Evolutionary conservation across 257 asterid genomes (phyloP), one percentile per base, ranked within the genome.

Genomic region (Nyctanthes arbortristis): DNA sequence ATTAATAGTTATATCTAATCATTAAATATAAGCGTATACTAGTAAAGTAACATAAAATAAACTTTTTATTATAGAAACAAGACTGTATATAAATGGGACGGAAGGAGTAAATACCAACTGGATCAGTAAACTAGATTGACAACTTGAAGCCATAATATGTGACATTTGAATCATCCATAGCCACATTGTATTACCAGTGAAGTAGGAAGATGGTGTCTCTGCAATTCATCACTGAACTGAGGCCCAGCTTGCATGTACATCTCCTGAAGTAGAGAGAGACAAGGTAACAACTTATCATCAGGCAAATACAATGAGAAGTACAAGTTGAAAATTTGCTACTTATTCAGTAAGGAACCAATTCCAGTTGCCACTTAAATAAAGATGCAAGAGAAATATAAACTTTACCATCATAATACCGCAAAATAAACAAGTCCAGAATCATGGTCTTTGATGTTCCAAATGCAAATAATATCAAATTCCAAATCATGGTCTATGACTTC

Each of bases 221-320:
- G 90, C 81, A 94, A 89, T 77, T 94, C 99, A 75, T 94, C 97
- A 54, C 84, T 89, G 65, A 94, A 91, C 74, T 94, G 97, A 72
- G 97, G 81, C 75, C 97, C 99, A 71, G 85, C 90, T 71, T 88
- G 97, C 57, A 88, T 75, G 77, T 84, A 91, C 99, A 94, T 91
- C 84, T 89, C 97, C 99, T 94, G 89, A 54, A 75, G 79, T 61
- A 62, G n/a, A 40, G 57, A 60, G 63, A 32, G 20, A 31, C 14
- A 61, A 16, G 20, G 55, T 6, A 60, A 43, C 11, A 58, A 61
- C 55, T 20, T 45, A 71, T 62, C 27, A 49, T 30, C 62, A 72
- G 70, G 34, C 16, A 47, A 57, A 66, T 22, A 49, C 7, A 71
- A 65, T 56, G 66, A 28, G 32, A 52, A 27, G 35, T 27, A 74